Conservation (phyloP, 2,329 filamentous ascomycete species). For the Colletotrichum melonis region DNA sequence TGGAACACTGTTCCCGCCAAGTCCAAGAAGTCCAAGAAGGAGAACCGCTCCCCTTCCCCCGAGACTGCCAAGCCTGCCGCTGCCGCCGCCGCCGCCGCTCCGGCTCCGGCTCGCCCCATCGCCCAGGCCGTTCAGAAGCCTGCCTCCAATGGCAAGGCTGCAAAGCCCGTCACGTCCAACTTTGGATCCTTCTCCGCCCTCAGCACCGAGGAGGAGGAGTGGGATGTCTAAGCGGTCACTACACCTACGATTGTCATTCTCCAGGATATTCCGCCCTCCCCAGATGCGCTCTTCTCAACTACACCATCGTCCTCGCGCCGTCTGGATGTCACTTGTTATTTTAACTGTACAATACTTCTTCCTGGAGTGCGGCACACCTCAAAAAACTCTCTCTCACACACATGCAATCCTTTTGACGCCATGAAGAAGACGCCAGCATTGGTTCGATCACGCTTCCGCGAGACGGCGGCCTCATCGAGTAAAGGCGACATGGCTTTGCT, state of each 20-base stretch:
- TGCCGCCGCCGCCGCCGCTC: slow-evolving; percentile 40
- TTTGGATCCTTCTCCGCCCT: slow-evolving; percentile 64
- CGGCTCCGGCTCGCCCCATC: slow-evolving; percentile 37
- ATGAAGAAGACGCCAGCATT: slow-evolving; percentile 21
- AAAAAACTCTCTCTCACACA: background rate
- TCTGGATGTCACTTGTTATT: slow-evolving; percentile 35
- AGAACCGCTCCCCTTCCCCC: slow-evolving; percentile 53
- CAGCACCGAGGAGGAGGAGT: slow-evolving; percentile 58
- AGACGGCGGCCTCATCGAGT: slow-evolving; percentile 15
- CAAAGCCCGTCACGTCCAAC: slow-evolving; percentile 42
- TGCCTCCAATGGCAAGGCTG: slow-evolving; percentile 41
- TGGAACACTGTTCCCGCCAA: slow-evolving; percentile 70
- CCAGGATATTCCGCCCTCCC: slow-evolving; percentile 23
- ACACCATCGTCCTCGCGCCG: background rate
- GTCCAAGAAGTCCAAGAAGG: slow-evolving; percentile 54
- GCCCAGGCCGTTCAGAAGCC: slow-evolving; percentile 46
- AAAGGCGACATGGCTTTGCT: slow-evolving; percentile 22
- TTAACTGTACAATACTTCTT: slow-evolving; percentile 36
- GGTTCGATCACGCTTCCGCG: slow-evolving; percentile 14
- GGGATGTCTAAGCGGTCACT: slow-evolving; percentile 57
- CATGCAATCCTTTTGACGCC: slow-evolving; percentile 19
- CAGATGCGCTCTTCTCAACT: slow-evolving; percentile 12
- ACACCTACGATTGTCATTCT: slow-evolving; percentile 7
- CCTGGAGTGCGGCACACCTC: slow-evolving; percentile 31
- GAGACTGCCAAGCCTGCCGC: slow-evolving; percentile 44